Conservation (phyloP, 352 stramenopile species). For the Phytophthora rubi region DNA sequence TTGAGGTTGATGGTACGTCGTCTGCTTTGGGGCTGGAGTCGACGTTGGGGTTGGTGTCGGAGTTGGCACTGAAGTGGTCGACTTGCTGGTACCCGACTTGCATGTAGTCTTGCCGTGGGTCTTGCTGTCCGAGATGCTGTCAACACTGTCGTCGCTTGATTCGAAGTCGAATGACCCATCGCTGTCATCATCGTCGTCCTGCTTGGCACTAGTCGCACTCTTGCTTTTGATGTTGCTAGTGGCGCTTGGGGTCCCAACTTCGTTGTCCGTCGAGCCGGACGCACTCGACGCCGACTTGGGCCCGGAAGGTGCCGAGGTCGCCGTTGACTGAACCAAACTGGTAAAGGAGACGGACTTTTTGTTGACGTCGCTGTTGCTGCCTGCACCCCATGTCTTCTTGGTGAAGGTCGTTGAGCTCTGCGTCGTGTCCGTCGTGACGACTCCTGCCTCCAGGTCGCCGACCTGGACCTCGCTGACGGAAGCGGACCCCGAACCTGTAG, state of each 20-base stretch:
- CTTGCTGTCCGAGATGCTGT: conserved; percentile 20
- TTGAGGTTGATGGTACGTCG: not conserved
- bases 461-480: not conserved
- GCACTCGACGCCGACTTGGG: not conserved
- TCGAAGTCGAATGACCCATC: conserved; percentile 12
- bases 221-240: conserved; percentile 1
- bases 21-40: conserved; percentile 2
- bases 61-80: not conserved
- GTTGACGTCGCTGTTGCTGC: conserved; percentile 16
- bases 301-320: not conserved
- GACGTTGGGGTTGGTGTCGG: conserved; percentile 4
- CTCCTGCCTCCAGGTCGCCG: conserved; percentile 10
- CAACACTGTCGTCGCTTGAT: conserved; percentile 6
- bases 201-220: not conserved
- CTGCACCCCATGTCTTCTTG: conserved; percentile 16
- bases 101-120: conserved; percentile 8
- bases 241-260: not conserved
- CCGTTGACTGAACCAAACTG: conserved; percentile 19
- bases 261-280: conserved; percentile 1
- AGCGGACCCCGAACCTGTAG: conserved; percentile 1
- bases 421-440: conserved; percentile 26
- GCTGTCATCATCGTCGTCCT: conserved; percentile 4
- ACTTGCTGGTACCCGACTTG: conserved; percentile 9
- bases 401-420: conserved; percentile 20
- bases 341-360: conserved; percentile 33